Evolutionary conservation across 2,329 filamentous ascomycete species (phyloP).

Genomic region (Trichoderma sp.): DNA sequence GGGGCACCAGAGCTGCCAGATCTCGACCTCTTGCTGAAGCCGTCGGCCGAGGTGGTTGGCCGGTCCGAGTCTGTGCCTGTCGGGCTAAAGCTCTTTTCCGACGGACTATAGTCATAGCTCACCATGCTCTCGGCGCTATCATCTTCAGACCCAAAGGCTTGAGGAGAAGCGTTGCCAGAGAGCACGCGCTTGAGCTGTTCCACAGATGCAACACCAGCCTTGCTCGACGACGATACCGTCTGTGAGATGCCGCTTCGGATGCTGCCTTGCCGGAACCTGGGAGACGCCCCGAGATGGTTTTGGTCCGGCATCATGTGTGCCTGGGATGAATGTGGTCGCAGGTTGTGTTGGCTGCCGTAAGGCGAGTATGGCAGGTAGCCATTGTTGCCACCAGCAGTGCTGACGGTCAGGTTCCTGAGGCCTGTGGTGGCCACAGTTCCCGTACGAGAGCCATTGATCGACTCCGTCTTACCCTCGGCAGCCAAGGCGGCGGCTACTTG

Average conservation of each 20-base stretch:
- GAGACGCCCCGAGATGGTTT: conserved; percentile 38
- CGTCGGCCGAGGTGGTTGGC: conserved; percentile 35
- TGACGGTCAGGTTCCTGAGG: conserved; percentile 61
- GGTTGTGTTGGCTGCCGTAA: conserved; percentile 52
- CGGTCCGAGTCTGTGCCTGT: conserved; percentile 31
- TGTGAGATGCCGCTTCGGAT: conserved; percentile 54
- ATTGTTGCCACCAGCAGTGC: conserved; percentile 42
- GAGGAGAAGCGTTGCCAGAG: conserved; percentile 50
- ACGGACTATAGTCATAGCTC: conserved; percentile 68
- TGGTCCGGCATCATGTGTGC: conserved; percentile 37
- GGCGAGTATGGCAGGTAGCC: conserved; percentile 47
- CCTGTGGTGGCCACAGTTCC: conserved; percentile 59
- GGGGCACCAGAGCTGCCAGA: conserved; percentile 46
- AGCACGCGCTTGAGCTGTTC: conserved; percentile 66
- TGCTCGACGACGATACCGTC: conserved; percentile 46
- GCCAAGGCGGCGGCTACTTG: conserved; percentile 67
- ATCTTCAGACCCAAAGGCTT: conserved; percentile 47
- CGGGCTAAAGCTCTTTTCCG: conserved; percentile 64
- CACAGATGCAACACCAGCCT: conserved; percentile 59
- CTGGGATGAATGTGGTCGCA: conserved; percentile 52
- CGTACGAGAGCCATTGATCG: conserved; percentile 72
- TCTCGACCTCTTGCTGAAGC: conserved; percentile 34
- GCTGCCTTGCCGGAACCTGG: conserved; percentile 56
- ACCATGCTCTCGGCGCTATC: conserved; percentile 69
- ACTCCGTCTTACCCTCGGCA: conserved; percentile 69